Conservation (phyloP, 106 monocot species). For the Gastrodia elata region DNA sequence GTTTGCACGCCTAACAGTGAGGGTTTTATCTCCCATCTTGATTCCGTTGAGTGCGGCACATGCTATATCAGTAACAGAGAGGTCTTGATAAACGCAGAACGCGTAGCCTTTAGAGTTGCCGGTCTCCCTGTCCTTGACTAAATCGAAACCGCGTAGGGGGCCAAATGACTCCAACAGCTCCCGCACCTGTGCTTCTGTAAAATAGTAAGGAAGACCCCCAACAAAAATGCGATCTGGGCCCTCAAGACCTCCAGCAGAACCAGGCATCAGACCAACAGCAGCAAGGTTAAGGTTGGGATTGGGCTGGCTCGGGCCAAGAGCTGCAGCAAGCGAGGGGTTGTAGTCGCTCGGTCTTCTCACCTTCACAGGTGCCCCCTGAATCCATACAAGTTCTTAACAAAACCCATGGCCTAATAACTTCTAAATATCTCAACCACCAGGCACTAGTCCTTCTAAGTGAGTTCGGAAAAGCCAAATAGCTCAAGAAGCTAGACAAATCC, state of each 20-base stretch:
- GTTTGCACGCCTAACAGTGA: slow-evolving; percentile 85
- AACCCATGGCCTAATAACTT: neutral
- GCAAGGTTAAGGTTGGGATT: slow-evolving; percentile 60
- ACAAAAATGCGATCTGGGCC: slow-evolving; percentile 76
- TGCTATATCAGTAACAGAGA: slow-evolving; percentile 79
- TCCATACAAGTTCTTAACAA: slow-evolving; percentile 18
- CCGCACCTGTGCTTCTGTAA: slow-evolving; percentile 63
- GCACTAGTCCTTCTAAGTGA: too few species aligned
- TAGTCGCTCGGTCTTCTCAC: slow-evolving; percentile 87
- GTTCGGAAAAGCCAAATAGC: too few species aligned
- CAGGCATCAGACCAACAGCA: slow-evolving; percentile 57
- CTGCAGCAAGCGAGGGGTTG: slow-evolving; percentile 66
- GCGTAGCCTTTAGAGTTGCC: slow-evolving; percentile 88
- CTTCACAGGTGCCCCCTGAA: slow-evolving; percentile 84
- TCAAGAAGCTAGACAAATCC: neutral
- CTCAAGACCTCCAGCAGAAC: slow-evolving; percentile 61
- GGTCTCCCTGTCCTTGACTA: slow-evolving; percentile 91
- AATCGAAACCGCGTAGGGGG: slow-evolving; percentile 78
- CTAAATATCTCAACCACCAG: neutral
- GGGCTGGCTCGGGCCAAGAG: slow-evolving; percentile 67
- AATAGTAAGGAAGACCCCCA: slow-evolving; percentile 74
- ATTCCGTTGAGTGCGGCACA: slow-evolving; percentile 98
- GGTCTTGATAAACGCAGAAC: slow-evolving; percentile 86
- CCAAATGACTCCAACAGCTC: slow-evolving; percentile 74
- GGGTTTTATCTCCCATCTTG: slow-evolving; percentile 93